Base-by-base conservation (phyloP, 192 early-diverging fungal genomes). In the Entophlyctis helioformis region DNA sequence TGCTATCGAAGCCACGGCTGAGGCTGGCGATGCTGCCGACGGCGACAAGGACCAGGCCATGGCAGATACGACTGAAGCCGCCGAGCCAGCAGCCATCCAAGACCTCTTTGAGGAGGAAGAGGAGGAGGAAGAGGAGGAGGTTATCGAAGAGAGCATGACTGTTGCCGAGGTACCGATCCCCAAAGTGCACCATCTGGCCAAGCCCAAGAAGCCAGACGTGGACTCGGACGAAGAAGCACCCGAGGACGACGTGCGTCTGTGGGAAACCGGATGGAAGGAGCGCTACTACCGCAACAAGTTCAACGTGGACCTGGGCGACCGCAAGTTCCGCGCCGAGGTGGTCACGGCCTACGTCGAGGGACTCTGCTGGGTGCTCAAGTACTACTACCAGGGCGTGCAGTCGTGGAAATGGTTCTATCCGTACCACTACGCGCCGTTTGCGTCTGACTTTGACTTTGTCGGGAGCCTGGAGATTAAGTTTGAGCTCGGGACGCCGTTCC, bases 341-440 rank as follows among this genome's bases (percentile, higher is more conserved):
- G 76, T 87, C 26, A 68, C 72, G 46, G 66, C 72, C 10, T 98
- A 98, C 51, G 76, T 96, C 2, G 83, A 83, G 57, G 87, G 91
- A n/a, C 60, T 98, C 23, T 92, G 95, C 60, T 99, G 96, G 96
- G 92, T 97, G 3, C 65, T 99, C 12, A 77, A 78, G 46, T 99
- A 99, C 57, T 99, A 99, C 54, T 99, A 91, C 64, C 71, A 83
- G 48, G 96, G 96, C 42, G 84, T 90, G 23, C 82, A 82, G 45
- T 95, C 91, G 12, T 99, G 96, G 96, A 81, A 86, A 22, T 97
- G 94, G 94, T 99, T 80, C 69, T 99, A 86, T 49, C 94, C 94
- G 6, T 95, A 85, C 68, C 88, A 99, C 59, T 99, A 99, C 52
- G 80, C 94, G 13, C 96, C 92, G 8, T 86, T 86, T 63, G 86